Conservation (phyloP, 1,284 basidiomycete genomes). For the Athelia sp. region DNA sequence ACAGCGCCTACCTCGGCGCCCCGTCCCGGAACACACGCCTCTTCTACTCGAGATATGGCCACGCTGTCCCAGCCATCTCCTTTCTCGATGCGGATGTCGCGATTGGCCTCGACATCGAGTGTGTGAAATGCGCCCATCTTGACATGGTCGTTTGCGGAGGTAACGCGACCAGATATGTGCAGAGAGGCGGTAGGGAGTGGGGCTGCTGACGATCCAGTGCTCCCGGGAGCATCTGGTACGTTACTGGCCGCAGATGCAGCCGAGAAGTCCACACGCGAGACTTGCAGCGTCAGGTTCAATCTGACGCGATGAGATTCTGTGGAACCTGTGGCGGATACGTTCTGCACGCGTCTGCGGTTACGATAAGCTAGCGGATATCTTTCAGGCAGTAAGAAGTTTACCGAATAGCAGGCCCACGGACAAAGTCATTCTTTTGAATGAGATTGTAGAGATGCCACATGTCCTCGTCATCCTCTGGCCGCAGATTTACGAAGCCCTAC, state of each 20-base stretch:
- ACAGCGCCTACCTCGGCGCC: slow-evolving; percentile 97
- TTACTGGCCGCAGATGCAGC: slow-evolving; percentile 50
- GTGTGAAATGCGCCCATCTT: slow-evolving; percentile 96
- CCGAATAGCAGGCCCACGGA: slow-evolving; percentile 89
- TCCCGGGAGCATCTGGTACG: slow-evolving; percentile 30
- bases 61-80: slow-evolving; percentile 87
- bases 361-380: slow-evolving; percentile 3
- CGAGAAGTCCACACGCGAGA: slow-evolving; percentile 67
- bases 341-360: slow-evolving; percentile 57
- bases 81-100: slow-evolving; percentile 93
- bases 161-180: slow-evolving; percentile 86
- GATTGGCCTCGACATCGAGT: slow-evolving; percentile 87
- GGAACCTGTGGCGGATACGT: slow-evolving; percentile 87
- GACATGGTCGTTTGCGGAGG: slow-evolving; percentile 89
- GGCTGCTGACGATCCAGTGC: slow-evolving; percentile 34
- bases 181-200: slow-evolving; percentile 58
- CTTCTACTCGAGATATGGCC: slow-evolving; percentile 77
- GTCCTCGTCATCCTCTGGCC: slow-evolving; percentile 95
- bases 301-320: slow-evolving; percentile 88
- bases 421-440: slow-evolving; percentile 84
- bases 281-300: slow-evolving; percentile 81
- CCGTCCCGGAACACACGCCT: slow-evolving; percentile 86
- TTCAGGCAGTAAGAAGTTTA: slow-evolving; percentile 22
- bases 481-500: slow-evolving; percentile 85
- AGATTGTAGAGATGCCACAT: slow-evolving; percentile 99